Base-by-base conservation (phyloP, 1,284 basidiomycete genomes). In the Volvariella volvacea region DNA sequence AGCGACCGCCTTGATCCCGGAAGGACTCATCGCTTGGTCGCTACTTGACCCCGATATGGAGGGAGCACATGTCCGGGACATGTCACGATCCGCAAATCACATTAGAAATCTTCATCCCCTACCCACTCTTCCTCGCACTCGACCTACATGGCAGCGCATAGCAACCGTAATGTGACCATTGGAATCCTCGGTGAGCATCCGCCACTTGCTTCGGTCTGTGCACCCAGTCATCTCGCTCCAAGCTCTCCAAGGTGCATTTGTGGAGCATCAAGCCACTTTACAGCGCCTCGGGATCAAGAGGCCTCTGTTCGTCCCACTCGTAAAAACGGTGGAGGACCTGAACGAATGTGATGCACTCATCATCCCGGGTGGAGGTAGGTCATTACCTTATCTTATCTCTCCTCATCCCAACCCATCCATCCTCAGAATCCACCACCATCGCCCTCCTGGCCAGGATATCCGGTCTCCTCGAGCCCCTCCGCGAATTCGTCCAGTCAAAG, bases 241-340 rank as follows among this genome's bases (percentile, higher is more conserved):
- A 84, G 95, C 94, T 42, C 74, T 97, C 36, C 95, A 97, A 65
- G 95, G 94, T 43, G 92, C 93, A 3, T 98, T 97, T 60, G 74
- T 78, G 31, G 94, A 99, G 66, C 95, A 98, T 64, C 74, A 87
- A 59, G 64, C 68, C 9, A 79, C 83, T 51, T 69, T 93, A 44
- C 73, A 80, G 57, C 78, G 73, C 48, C 59, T 88, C 32, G 63
- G 70, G 22, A 58, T 70, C 32, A 65, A 68, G 48, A 61, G 62
- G 41, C 69, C 64, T 48, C 62, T 86, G 46, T 54, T 56, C 22
- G 67, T 79, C 34, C 60, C 80, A n/a, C 76, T 84, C 10, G 86
- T 98, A 21, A 85, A 88, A 39, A 89, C 80, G 1, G 68, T 76
- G 3, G 78, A 80, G 33, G 91, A 97, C 52, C 78, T 98, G 14